Evolutionary conservation across 306 rosid species (phyloP).

Genomic region (Delonix regia): DNA sequence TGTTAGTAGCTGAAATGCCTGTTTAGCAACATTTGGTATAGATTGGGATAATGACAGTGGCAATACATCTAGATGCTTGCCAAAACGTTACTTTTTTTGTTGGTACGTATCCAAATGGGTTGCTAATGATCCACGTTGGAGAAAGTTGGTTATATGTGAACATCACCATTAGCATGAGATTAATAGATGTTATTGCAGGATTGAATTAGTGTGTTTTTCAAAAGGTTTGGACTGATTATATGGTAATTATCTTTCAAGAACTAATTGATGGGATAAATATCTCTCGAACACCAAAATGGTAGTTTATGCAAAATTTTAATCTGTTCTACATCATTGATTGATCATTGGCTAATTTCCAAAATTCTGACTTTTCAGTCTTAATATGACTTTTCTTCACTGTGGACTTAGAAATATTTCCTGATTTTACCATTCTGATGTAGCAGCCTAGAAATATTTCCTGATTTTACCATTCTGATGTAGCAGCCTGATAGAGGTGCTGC

Average conservation of each 20-base stretch:
- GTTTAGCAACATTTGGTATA: neutral
- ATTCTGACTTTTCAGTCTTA: conserved; percentile 7
- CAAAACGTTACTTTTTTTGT: neutral
- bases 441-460: conserved; percentile 24
- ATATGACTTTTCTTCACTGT: neutral
- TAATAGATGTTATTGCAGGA: neutral
- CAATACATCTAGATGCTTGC: neutral
- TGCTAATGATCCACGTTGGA: neutral
- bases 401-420: conserved; percentile 22
- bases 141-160: neutral
- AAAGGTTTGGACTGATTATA: neutral
- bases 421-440: conserved; percentile 31
- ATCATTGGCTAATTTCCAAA: conserved; percentile 7
- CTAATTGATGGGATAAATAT: neutral
- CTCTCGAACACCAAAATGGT: neutral
- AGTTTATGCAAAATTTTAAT: neutral
- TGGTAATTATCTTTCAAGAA: neutral
- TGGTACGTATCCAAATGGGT: neutral
- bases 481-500: conserved; percentile 94
- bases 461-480: conserved; percentile 26
- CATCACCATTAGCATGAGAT: neutral
- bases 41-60: neutral
- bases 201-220: neutral
- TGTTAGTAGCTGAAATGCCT: no score
- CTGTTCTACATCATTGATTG: neutral